These are phyloP conservation scores for Rhododendron henanense DNA, from an alignment of 148 eudicot genomes.

Conservation along the genomic window DNA sequence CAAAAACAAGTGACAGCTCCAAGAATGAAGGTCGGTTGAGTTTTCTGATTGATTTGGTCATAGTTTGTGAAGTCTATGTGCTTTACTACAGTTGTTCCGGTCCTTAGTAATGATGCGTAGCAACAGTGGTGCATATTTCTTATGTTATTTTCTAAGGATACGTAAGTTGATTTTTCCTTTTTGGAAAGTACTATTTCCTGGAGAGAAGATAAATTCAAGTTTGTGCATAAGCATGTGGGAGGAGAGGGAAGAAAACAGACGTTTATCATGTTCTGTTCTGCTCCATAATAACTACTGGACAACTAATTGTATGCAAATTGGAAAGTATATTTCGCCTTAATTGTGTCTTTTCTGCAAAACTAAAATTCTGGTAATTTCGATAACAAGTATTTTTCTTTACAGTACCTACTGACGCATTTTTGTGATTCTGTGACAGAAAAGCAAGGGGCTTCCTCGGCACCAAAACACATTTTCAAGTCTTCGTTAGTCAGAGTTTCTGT, in stretches of 20 bases:
- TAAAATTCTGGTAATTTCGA: not conserved
- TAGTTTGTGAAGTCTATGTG: not conserved
- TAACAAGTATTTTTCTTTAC: not conserved
- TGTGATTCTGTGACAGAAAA: slow-evolving; percentile 23
- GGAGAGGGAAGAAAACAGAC: not conserved
- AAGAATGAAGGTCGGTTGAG: slow-evolving; percentile 35
- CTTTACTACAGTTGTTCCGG: not conserved
- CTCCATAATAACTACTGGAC: not conserved
- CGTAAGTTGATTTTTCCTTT: not conserved
- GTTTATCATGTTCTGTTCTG: not conserved
- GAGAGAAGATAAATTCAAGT: not conserved
- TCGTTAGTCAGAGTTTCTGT: slow-evolving; percentile 37
- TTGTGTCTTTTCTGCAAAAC: not conserved
- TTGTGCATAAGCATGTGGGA: not conserved
- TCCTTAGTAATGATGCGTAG: not conserved
- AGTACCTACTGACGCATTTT: not conserved
- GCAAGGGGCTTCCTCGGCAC: not conserved
- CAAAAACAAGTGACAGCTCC: slow-evolving; percentile 29
- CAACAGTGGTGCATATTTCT: not conserved
- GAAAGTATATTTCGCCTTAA: not conserved
- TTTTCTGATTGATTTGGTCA: not conserved
- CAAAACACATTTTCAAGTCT: slow-evolving; percentile 31
- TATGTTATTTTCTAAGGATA: not conserved
- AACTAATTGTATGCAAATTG: not conserved
- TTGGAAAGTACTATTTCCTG: not conserved